Base-by-base conservation (phyloP, 495 filamentous ascomycete species). In the Lineolata rhizophorae region DNA sequence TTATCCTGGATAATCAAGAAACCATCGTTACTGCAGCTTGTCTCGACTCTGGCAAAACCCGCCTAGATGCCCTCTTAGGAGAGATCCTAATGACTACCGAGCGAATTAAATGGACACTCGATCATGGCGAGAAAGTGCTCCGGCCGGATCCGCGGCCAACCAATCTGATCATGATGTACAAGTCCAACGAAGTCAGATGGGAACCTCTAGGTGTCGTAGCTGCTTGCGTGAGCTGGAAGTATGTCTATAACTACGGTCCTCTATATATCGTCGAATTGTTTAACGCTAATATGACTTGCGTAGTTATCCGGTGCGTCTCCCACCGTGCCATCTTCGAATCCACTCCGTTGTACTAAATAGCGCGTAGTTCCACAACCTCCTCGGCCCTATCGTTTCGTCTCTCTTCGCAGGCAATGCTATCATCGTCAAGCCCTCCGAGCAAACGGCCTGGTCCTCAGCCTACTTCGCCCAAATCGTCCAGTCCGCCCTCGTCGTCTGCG, bases 201-300 rank as follows among this genome's bases (percentile, higher is more conserved):
- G 87, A 99, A 49, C 84, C 87, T 11, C 58, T 95, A 15, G 90
- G 87, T 1, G 77, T 99, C 11, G 78, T 99, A 17, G 72, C 79
- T 12, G 87, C 90, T 11, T 72, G 80, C 29, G 79, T 95, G 21
- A 90, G 79, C 44, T 99, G 87, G 87, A 99, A 99, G 60, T 97
- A 65, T 22, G 52, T 48, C 25, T 17, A 11, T 30, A 15, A 32
- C 20, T 20, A 14, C 37, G n/a, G n/a, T n/a, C n/a, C n/a, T n/a
- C 25, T 10, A 10, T 37, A 13, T 22, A 31, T 24, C 9, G 12
- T 5, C 30, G 11, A 20, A 9, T 20, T n/a, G 8, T 20, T 21
- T 36, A 26, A 41, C 33, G 15, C 11, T 15, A 2, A 27, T 20
- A 28, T 33, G 11, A 35, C 25, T 17, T 3, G 15, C 20, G 13